These are phyloP conservation scores for Neocucurbitaria cava DNA, from an alignment of 2,329 filamentous ascomycete genomes.

Conservation along the genomic window DNA sequence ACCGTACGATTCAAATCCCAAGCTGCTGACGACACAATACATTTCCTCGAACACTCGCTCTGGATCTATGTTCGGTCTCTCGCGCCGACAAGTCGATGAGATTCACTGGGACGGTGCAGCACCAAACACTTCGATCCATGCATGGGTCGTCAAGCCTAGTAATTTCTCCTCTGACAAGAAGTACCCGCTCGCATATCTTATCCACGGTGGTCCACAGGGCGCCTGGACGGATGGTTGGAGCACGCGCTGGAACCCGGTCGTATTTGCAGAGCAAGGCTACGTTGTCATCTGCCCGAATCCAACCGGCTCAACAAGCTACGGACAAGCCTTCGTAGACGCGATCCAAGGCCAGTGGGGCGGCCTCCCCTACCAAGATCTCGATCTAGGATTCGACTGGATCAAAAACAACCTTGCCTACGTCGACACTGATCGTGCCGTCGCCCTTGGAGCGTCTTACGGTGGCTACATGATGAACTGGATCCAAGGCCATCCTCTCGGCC, in stretches of 20 bases:
- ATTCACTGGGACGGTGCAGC: slow-evolving; percentile 73
- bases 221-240: slow-evolving; percentile 79
- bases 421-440: slow-evolving; percentile 73
- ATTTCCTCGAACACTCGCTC: slow-evolving; percentile 71
- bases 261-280: slow-evolving; percentile 88
- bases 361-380: slow-evolving; percentile 81
- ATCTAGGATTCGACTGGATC: slow-evolving; percentile 78
- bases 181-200: slow-evolving; percentile 79
- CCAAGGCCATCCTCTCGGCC: slow-evolving; percentile 81
- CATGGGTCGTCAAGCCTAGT: slow-evolving; percentile 69
- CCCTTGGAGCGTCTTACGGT: slow-evolving; percentile 67
- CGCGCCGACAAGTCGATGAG: slow-evolving; percentile 67
- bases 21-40: slow-evolving; percentile 29
- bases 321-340: slow-evolving; percentile 76
- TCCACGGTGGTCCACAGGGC: slow-evolving; percentile 84
- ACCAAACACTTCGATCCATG: slow-evolving; percentile 68
- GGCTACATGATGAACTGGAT: slow-evolving; percentile 75
- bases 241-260: slow-evolving; percentile 83
- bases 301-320: slow-evolving; percentile 83
- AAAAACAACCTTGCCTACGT: slow-evolving; percentile 70
- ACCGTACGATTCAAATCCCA: slow-evolving; percentile 35
- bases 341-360: slow-evolving; percentile 86
- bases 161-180: slow-evolving; percentile 73
- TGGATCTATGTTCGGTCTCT: slow-evolving; percentile 72
- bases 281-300: slow-evolving; percentile 83